Evolutionary conservation across 495 filamentous ascomycete genomes (phyloP).

Genomic region (Achaetomiella virescens): DNA sequence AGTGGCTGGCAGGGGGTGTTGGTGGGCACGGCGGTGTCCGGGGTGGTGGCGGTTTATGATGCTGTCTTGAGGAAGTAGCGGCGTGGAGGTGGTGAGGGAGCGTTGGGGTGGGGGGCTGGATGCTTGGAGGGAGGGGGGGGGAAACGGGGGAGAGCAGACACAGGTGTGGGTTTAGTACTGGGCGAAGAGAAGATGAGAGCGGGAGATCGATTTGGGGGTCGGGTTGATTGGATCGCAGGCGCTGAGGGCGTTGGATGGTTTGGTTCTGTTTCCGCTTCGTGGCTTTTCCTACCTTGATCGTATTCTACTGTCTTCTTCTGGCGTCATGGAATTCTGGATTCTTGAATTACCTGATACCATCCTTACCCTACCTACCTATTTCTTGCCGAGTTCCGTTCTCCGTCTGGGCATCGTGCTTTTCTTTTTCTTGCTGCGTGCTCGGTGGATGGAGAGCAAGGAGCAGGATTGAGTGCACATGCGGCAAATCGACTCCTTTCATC

Average conservation of each 20-base stretch:
- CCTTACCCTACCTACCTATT: slow-evolving; percentile 1
- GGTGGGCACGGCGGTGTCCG: slow-evolving; percentile 64
- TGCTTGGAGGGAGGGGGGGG: background rate
- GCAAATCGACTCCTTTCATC: too few relatives aligned
- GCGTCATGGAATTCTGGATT: slow-evolving; percentile 11
- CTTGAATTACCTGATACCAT: slow-evolving; percentile 8
- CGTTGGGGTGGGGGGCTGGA: background rate
- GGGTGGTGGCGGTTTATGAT: slow-evolving; percentile 70
- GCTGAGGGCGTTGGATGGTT: slow-evolving; percentile 7
- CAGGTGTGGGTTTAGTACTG: too few relatives aligned
- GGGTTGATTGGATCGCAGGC: background rate
- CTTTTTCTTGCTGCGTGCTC: background rate
- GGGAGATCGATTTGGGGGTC: background rate
- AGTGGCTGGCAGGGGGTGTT: slow-evolving; percentile 66
- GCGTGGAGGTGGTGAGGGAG: background rate
- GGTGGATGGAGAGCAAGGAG: background rate
- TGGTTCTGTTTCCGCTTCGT: background rate
- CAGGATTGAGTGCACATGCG: too few relatives aligned
- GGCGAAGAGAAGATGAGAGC: background rate
- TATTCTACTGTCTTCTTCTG: background rate
- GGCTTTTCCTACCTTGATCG: background rate
- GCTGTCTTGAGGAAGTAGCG: slow-evolving; percentile 68
- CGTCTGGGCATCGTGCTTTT: background rate
- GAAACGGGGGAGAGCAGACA: background rate
- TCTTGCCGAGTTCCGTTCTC: background rate